Percentiles rank a stretch among this genome's conserved stretches.
Evolutionary conservation across 495 filamentous ascomycete species (phyloP).

Genomic region (Tricharina praecox): DNA sequence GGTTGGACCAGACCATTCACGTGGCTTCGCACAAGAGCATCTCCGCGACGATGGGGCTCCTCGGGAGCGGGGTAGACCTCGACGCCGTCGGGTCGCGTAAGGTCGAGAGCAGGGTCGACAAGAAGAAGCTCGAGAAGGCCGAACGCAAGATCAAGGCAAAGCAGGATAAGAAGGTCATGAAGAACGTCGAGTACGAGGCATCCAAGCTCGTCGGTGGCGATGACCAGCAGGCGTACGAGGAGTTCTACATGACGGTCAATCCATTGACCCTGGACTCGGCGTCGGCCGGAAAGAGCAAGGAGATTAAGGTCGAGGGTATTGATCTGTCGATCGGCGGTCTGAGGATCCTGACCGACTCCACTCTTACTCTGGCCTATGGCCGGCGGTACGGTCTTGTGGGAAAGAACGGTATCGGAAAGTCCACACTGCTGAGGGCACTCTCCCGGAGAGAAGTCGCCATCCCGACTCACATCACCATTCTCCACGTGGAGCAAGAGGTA

Average conservation of each 20-base stretch:
- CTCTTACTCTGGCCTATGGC: slow-evolving; percentile 77
- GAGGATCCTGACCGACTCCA: slow-evolving; percentile 79
- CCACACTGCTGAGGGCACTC: slow-evolving; percentile 76
- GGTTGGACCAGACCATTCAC: slow-evolving; percentile 87
- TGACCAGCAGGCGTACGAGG: slow-evolving; percentile 86
- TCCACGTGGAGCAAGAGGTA: slow-evolving; percentile 98
- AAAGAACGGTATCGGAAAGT: slow-evolving; percentile 99
- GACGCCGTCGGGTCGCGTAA: slow-evolving; percentile 83
- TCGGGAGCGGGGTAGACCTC: slow-evolving; percentile 69
- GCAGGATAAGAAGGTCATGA: slow-evolving; percentile 95
- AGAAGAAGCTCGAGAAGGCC: slow-evolving; percentile 98
- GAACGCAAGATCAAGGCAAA: slow-evolving; percentile 96
- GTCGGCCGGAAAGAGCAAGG: slow-evolving; percentile 78
- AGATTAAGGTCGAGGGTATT: slow-evolving; percentile 93
- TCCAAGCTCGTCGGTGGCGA: slow-evolving; percentile 71
- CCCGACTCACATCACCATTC: slow-evolving; percentile 92
- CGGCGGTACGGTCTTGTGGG: slow-evolving; percentile 93
- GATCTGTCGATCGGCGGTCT: slow-evolving; percentile 82
- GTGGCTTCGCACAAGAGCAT: slow-evolving; percentile 87
- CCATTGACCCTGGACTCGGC: slow-evolving; percentile 61
- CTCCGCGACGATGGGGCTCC: slow-evolving; percentile 81
- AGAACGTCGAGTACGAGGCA: slow-evolving; percentile 93
- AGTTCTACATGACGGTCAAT: slow-evolving; percentile 99
- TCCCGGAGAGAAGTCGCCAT: slow-evolving; percentile 87
- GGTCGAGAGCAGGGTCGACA: slow-evolving; percentile 91